These are phyloP conservation scores for Corymbia calophylla DNA, from an alignment of 441 rosid species.

Conservation along the genomic window DNA sequence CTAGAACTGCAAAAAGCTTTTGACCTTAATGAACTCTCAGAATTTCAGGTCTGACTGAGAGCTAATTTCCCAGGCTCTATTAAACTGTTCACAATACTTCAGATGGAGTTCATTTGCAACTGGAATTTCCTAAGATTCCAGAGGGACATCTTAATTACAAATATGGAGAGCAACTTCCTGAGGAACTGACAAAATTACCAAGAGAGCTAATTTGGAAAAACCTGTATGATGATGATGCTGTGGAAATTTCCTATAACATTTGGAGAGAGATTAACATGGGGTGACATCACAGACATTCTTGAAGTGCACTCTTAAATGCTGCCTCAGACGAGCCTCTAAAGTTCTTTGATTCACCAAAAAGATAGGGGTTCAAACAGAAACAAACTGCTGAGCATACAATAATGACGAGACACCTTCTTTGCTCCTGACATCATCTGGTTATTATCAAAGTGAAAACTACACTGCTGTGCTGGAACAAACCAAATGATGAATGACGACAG, in stretches of 20 bases:
- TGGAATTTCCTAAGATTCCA: not conserved
- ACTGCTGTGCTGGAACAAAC: not conserved
- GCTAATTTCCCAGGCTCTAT: not conserved
- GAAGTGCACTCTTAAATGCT: not conserved
- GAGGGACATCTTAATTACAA: not conserved
- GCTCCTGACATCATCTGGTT: not conserved
- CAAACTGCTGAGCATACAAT: not conserved
- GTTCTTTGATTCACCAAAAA: not conserved
- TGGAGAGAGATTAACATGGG: not conserved
- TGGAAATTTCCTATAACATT: not conserved
- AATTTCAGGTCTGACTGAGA: not conserved
- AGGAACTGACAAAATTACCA: not conserved
- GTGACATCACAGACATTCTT: not conserved
- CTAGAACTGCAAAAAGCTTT: not conserved
- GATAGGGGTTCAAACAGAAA: not conserved
- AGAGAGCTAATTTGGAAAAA: not conserved
- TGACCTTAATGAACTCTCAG: not conserved
- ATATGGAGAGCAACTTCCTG: not conserved
- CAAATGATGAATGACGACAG: not conserved
- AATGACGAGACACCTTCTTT: not conserved
- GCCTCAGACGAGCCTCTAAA: not conserved
- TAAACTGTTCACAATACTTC: not conserved
- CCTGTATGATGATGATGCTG: not conserved
- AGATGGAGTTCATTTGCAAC: not conserved
- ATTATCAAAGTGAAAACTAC: not conserved